Evolutionary conservation across 306 rosid genomes (phyloP).

Genomic region (Boehmeria nivea): DNA sequence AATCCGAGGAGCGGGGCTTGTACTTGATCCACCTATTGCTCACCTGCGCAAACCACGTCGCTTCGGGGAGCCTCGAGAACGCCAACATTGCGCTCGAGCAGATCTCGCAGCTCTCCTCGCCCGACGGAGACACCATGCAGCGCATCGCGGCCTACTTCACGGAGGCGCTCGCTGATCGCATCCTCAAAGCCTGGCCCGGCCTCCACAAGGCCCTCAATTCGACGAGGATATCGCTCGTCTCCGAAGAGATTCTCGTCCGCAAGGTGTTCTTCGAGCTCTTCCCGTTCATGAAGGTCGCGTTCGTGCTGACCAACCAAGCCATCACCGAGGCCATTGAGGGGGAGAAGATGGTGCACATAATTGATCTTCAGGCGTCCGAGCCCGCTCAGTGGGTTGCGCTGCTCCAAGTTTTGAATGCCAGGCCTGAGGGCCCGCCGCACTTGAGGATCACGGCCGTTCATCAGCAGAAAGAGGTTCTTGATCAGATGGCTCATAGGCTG

Average conservation of each 20-base stretch:
- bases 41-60: slow-evolving; percentile 77
- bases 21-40: slow-evolving; percentile 68
- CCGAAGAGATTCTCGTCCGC: slow-evolving; percentile 61
- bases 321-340: slow-evolving; percentile 82
- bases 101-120: slow-evolving; percentile 68
- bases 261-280: slow-evolving; percentile 68
- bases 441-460: slow-evolving; percentile 80
- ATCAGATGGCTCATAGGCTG: slow-evolving; percentile 63
- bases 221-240: slow-evolving; percentile 45
- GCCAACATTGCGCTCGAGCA: slow-evolving; percentile 76
- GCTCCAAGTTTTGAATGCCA: slow-evolving; percentile 55
- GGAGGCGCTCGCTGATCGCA: slow-evolving; percentile 72
- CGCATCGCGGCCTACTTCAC: slow-evolving; percentile 71
- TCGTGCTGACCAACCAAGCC: slow-evolving; percentile 71
- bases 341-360: slow-evolving; percentile 79
- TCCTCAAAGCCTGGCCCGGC: slow-evolving; percentile 76
- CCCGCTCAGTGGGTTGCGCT: slow-evolving; percentile 82
- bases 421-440: slow-evolving; percentile 92
- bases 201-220: slow-evolving; percentile 73
- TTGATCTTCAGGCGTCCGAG: slow-evolving; percentile 79
- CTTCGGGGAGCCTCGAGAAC: slow-evolving; percentile 60
- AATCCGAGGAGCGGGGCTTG: slow-evolving; percentile 77
- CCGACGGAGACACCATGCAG: slow-evolving; percentile 87
- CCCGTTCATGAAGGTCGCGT: slow-evolving; percentile 71
- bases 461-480: slow-evolving; percentile 64